Evolutionary conservation across 441 rosid species (phyloP), one percentile per base, ranked within the genome.

Genomic region (Codiaeum variegatum): DNA sequence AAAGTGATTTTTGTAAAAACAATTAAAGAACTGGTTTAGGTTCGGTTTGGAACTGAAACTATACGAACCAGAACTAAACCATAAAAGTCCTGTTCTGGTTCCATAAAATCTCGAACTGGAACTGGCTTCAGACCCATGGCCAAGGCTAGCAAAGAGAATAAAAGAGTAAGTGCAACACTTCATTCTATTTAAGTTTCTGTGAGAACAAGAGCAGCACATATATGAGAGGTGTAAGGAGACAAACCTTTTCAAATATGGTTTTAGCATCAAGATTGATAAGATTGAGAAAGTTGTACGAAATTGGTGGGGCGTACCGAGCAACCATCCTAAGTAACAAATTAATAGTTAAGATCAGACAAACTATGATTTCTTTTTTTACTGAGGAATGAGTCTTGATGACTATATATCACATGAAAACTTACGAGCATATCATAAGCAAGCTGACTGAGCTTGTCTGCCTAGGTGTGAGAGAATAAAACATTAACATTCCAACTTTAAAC

Each of bases 341-440:
- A 56, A 73, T 56, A 29, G 44, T 76, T 26, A 62, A 72, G 63
- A 75, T 64, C 69, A 70, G 74, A 51, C 65, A 78, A 72, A 71
- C 47, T 19, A 69, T 51, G n/a, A 32, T 16, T 62, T 54, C 15
- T 34, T 44, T n/a, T 66, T 64, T 19, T 21, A n/a, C n/a, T 31
- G 56, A 1, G 42, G 26, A 67, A 32, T 29, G 52, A 74, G 60
- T 75, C 51, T 38, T 42, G 26, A 61, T 21, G 51, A 62, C 11
- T 23, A 60, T 19, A 62, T 31, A 73, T 75, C 55, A 74, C 60
- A 72, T 51, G 40, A 73, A 77, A 64, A 81, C 97, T 88, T 84
- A 96, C 98, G 97, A 96, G 89, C 99, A 93, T 79, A 96, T 96
- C 99, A 96, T 93, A 55, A 96, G 93, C 88, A 96, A 84, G 81